Base-by-base conservation (phyloP, 345 rosid genomes). In the Ailanthus altissimus region DNA sequence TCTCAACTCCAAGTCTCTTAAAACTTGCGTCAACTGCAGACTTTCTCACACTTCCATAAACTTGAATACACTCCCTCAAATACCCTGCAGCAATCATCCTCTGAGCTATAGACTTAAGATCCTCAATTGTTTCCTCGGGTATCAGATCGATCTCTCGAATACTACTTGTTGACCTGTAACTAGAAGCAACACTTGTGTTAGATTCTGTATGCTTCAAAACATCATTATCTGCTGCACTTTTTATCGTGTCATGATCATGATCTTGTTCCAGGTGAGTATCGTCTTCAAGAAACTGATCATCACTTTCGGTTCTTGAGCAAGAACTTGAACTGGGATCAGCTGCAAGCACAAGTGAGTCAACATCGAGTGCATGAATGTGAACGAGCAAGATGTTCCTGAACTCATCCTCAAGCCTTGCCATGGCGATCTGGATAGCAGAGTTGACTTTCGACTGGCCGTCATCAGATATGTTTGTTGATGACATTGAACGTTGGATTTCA, bases 331-430 rank as follows among this genome's bases (percentile, higher is more conserved):
- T 25, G 38, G 83, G 72, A 72, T 84, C 88, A 23, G 84, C 45
- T n/a, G 57, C 57, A 38, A 88, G 85, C 0, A 89, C 57, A 38
- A 88, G 85, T 0, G 90, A 87, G 59, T 90, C 94, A 2, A 87
- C 74, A 64, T 96, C 97, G 40, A 96, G 68, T 5, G 98, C 92
- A 23, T 86, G 75, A 32, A 90, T 82, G 77, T 93, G 87, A 14
- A 70, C 82, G 47, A 93, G 86, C 21, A 96, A 90, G 45, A 96
- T 91, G 81, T 82, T 90, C 40, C 97, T 87, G 65, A 96, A 96
- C 94, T 96, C 99, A 77, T 96, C 99, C 73, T 93, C 98, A 1
- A 96, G 92, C 7, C 99, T 85, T 46, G 98, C 98, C 99, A 96
- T 96, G 66, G 99, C 97, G 91, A 96, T 93, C 92, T 93, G 98